Conservation (phyloP, 2,329 filamentous ascomycete genomes). For the Cryphonectria parasitica region DNA sequence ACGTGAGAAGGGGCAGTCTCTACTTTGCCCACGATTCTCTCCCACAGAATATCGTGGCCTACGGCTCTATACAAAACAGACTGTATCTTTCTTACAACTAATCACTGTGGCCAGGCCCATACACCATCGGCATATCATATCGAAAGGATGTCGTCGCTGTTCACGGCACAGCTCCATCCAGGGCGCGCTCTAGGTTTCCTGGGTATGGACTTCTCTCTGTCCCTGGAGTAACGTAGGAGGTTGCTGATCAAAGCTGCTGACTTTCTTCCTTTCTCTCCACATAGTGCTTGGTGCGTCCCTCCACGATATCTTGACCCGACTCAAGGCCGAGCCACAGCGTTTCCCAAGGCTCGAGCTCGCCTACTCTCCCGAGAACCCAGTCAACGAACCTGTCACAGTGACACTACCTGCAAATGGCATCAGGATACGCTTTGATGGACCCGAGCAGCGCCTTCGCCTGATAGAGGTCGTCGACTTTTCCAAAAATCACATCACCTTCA, state of each 20-base stretch:
- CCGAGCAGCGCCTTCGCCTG: conserved; percentile 86
- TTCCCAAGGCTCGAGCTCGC: conserved; percentile 84
- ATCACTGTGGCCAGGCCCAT: background rate
- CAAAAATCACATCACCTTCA: conserved; percentile 82
- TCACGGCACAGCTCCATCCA: conserved; percentile 67
- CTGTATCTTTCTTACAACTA: background rate
- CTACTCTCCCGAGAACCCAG: conserved; percentile 76
- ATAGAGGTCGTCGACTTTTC: conserved; percentile 92
- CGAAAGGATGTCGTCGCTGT: conserved; percentile 45
- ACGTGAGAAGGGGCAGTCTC: background rate
- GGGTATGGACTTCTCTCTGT: conserved; percentile 36
- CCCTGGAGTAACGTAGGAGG: background rate
- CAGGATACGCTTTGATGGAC: conserved; percentile 88
- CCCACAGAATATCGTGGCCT: conserved; percentile 3
- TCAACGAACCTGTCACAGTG: conserved; percentile 75
- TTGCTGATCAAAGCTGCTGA: conserved; percentile 12
- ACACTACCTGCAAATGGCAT: conserved; percentile 83
- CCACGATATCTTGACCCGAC: conserved; percentile 82
- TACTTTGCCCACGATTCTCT: background rate
- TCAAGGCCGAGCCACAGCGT: conserved; percentile 83
- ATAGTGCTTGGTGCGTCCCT: conserved; percentile 87
- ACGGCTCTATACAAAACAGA: background rate
- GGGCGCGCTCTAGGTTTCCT: conserved; percentile 69
- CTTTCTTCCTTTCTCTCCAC: conserved; percentile 16
- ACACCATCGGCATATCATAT: background rate